Base-by-base conservation (phyloP, 78 protist species). In the Dictyostelium firmibasis region DNA sequence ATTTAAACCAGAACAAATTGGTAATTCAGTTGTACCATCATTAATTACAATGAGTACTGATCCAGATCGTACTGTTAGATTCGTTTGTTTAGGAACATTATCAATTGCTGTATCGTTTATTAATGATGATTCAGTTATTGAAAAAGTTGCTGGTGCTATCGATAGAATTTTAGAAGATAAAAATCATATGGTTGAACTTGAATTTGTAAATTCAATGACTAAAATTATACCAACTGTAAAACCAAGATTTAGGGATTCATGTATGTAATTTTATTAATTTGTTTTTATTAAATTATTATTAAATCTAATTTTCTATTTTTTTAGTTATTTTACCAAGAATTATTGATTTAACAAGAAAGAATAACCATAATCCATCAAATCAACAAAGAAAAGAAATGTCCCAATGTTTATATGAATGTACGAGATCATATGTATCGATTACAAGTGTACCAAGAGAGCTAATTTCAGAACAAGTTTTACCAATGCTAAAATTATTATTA, bases 121-220 rank as follows among this genome's bases (percentile, higher is more conserved):
- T 2, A 35, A 1, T 2, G 93, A 88, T 10, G 78, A 76, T 18
- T 5, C 23, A 5, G 50, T 36, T 4, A 35, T 88, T 31, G 86
- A 88, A 72, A 77, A 72, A 69, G 53, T 88, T 20, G 85, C 93
- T 0, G 27, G 81, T 3, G 38, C 86, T 1, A 38, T 88, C 14
- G 93, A 88, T n/a, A 88, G 50, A 72, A 88, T 88, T 16, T 31
- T 88, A 18, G 93, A 88, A 23, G 93, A 88, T 31, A 88, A 88
- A 36, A 76, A 88, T 43, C 93, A 88, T 64, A 16, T 25, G 23
- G 44, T 88, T 16, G 93, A 88, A 79, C 25, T 88, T 27, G 86
- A 88, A 79, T 88, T 88, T 88, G 86, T 88, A 60, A 77, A 88
- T 38, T 79, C 81, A 9, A 88, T 88, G 67, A 44, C 86, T 20